A percentile compares a stretch with the other conserved stretches of the same genome.
phyloP scores from a whole-genome alignment of 768 basidiomycete genomes.

The Austroboletus eburneus region DNA sequence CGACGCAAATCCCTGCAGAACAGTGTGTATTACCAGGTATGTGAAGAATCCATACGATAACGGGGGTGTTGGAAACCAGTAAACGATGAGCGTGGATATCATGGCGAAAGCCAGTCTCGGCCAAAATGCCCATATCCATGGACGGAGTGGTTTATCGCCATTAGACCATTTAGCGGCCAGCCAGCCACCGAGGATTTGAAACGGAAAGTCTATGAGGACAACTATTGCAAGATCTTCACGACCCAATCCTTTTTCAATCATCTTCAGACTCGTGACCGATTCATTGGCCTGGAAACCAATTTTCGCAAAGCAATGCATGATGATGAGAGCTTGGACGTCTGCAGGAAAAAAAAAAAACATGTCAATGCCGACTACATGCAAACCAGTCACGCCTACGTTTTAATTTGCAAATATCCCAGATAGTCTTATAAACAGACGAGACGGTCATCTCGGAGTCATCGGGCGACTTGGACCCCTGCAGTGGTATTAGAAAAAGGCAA shows the following conservation, averaged over 20 bases:
- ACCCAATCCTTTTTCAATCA: slow-evolving; percentile 94
- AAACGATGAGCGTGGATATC: slow-evolving; percentile 72
- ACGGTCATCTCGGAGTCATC: slow-evolving; percentile 88
- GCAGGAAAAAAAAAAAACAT: slow-evolving; percentile 1
- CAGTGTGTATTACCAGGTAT: slow-evolving; percentile 75
- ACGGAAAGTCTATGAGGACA: slow-evolving; percentile 95
- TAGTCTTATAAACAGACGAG: slow-evolving; percentile 84
- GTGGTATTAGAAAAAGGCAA: not conserved
- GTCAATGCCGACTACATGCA: not conserved
- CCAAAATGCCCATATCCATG: slow-evolving; percentile 92
- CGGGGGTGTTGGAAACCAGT: slow-evolving; percentile 78
- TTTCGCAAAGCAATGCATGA: slow-evolving; percentile 88
- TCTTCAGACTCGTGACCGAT: slow-evolving; percentile 83
- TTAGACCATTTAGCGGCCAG: slow-evolving; percentile 88
- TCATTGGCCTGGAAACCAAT: slow-evolving; percentile 95
- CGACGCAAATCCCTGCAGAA: slow-evolving; percentile 82
- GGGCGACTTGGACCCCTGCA: slow-evolving; percentile 68
- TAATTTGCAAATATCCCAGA: slow-evolving; percentile 90
- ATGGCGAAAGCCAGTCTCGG: slow-evolving; percentile 73
- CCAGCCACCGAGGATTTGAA: slow-evolving; percentile 94
- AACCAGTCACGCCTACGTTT: slow-evolving; percentile 54
- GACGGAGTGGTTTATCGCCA: slow-evolving; percentile 72
- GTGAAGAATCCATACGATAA: slow-evolving; percentile 74
- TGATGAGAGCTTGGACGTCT: slow-evolving; percentile 89
- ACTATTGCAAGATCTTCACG: slow-evolving; percentile 95